Percentiles rank a stretch among this genome's conserved stretches.
These are phyloP conservation scores for Salvia splendens DNA, from an alignment of 257 asterid genomes.

Conservation along the genomic window DNA sequence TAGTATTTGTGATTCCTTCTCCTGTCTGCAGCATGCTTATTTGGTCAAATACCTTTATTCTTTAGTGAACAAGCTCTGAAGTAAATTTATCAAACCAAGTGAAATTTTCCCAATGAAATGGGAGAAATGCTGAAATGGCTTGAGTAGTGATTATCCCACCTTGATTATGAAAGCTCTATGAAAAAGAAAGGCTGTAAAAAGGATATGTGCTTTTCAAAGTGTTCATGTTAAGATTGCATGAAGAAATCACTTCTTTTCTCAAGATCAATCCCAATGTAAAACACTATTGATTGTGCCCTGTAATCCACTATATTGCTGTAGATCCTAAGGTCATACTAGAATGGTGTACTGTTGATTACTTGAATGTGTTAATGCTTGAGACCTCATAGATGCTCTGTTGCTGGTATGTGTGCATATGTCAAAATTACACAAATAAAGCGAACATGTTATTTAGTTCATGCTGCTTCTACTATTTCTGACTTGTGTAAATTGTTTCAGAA, in stretches of 20 bases:
- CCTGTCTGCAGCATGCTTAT: not conserved
- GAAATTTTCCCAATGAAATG: not conserved
- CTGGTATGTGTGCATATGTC: not conserved
- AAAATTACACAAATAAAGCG: not conserved
- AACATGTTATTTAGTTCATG: conserved; percentile 20
- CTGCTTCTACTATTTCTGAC: conserved; percentile 8
- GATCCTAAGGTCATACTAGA: conserved; percentile 6
- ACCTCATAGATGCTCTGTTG: conserved; percentile 14
- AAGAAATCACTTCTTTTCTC: not conserved
- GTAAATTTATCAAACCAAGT: not conserved
- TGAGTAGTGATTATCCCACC: conserved; percentile 16
- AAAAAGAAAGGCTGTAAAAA: not conserved
- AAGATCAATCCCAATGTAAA: not conserved
- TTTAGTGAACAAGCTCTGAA: not conserved
- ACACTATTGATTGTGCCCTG: not conserved
- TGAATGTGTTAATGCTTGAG: conserved; percentile 5
- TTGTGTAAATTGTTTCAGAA: not conserved
- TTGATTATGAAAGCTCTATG: not conserved
- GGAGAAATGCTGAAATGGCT: not conserved
- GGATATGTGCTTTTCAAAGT: not conserved
- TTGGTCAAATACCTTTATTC: not conserved
- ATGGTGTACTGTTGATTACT: not conserved
- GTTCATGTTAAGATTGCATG: not conserved
- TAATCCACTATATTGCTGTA: not conserved
- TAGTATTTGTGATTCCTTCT: conserved; percentile 1